A percentile compares a stretch with the other conserved stretches of the same genome.
These are phyloP conservation scores for Nepenthes alata DNA, from an alignment of 179 eudicot genomes.

Conservation along the genomic window DNA sequence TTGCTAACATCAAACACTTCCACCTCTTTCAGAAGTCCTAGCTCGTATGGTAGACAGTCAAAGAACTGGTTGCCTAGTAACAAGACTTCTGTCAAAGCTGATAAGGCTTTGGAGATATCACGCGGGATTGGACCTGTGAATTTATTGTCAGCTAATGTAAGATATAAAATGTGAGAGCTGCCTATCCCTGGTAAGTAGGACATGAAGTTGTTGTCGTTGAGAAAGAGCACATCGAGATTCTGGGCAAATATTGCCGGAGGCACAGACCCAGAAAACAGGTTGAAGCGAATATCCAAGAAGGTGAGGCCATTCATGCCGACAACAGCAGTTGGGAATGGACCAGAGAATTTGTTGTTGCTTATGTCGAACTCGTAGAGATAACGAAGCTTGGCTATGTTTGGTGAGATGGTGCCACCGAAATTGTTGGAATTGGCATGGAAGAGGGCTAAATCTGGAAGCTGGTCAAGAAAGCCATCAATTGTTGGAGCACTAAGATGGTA, in stretches of 20 bases:
- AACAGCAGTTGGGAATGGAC: conserved; percentile 52
- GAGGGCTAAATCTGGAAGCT: conserved; percentile 64
- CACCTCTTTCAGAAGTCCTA: conserved; percentile 38
- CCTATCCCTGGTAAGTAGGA: conserved; percentile 34
- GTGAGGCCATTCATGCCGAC: conserved; percentile 34
- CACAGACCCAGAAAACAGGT: conserved; percentile 52
- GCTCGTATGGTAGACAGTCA: conserved; percentile 63
- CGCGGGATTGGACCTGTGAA: conserved; percentile 53
- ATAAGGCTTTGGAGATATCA: conserved; percentile 25
- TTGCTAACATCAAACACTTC: conserved; percentile 45
- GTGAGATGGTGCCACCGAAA: conserved; percentile 43
- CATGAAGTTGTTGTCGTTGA: conserved; percentile 56
- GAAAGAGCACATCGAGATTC: conserved; percentile 44
- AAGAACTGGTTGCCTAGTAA: conserved; percentile 47
- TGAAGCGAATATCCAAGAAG: conserved; percentile 67
- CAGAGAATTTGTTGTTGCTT: conserved; percentile 64
- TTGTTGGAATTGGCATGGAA: conserved; percentile 84
- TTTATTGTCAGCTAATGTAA: conserved; percentile 64
- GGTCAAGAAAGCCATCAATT: conserved; percentile 54
- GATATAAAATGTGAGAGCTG: conserved; percentile 28
- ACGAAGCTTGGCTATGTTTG: conserved; percentile 43
- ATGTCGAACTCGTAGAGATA: conserved; percentile 74
- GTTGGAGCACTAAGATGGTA: conserved; percentile 51
- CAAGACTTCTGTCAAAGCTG: conserved; percentile 35
- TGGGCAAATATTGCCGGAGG: conserved; percentile 42